These are phyloP conservation scores for Blastobotrys buckinghamii DNA, from an alignment of 1,139 yeast genomes.

Conservation along the genomic window DNA sequence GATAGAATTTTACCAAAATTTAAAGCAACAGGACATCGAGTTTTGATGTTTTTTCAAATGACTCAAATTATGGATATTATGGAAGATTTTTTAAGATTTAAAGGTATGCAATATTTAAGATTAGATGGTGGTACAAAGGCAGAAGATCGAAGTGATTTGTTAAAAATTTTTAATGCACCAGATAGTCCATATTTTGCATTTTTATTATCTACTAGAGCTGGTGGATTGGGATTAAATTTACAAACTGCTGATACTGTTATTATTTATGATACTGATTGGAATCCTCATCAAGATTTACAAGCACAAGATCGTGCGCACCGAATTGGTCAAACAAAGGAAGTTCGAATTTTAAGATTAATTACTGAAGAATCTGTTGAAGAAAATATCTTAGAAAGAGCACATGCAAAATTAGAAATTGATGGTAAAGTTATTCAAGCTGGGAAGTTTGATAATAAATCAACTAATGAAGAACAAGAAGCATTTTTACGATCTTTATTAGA, in stretches of 20 bases:
- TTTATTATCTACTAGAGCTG: slow-evolving; percentile 90
- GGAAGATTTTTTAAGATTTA: slow-evolving; percentile 85
- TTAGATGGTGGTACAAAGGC: slow-evolving; percentile 94
- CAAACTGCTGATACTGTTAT: slow-evolving; percentile 97
- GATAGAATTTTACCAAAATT: slow-evolving; percentile 88
- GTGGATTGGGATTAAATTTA: slow-evolving; percentile 92
- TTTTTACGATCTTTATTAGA: slow-evolving; percentile 79
- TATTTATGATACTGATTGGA: slow-evolving; percentile 97
- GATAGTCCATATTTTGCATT: slow-evolving; percentile 85
- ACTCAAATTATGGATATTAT: slow-evolving; percentile 97
- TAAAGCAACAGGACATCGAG: slow-evolving; percentile 79
- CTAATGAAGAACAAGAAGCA: slow-evolving; percentile 96
- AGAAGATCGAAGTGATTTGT: slow-evolving; percentile 82
- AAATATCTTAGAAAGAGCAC: slow-evolving; percentile 88
- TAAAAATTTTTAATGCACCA: slow-evolving; percentile 81
- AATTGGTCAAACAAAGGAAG: slow-evolving; percentile 97
- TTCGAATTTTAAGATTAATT: slow-evolving; percentile 82
- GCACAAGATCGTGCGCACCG: slow-evolving; percentile 99
- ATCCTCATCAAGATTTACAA: slow-evolving; percentile 97
- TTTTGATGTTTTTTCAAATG: slow-evolving; percentile 94
- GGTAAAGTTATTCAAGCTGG: slow-evolving; percentile 99
- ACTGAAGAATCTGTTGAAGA: slow-evolving; percentile 95
- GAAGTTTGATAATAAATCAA: slow-evolving; percentile 93
- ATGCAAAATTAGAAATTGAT: slow-evolving; percentile 89
- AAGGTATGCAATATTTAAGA: slow-evolving; percentile 74